Evolutionary conservation across 2,329 filamentous ascomycete species (phyloP).

Genomic region (Aspergillus texensis): DNA sequence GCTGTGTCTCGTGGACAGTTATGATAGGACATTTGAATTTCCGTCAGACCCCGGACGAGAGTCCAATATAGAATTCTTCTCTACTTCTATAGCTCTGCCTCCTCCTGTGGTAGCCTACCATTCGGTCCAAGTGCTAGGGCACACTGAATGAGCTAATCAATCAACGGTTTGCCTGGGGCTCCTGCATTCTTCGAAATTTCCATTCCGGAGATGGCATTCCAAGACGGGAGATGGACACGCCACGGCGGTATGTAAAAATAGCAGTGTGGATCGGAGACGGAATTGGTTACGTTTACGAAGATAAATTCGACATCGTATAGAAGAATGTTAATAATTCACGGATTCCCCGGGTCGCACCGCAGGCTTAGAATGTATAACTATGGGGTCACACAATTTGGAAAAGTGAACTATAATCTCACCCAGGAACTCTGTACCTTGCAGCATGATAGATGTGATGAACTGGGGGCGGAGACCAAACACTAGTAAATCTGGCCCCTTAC

Average conservation of each 20-base stretch:
- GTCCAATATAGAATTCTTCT: constrained; percentile 3
- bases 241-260: constrained; percentile 5
- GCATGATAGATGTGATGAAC: not conserved
- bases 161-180: not conserved
- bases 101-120: not conserved
- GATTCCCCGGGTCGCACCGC: not conserved
- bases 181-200: constrained; percentile 4
- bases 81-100: not conserved
- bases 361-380: not conserved
- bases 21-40: not conserved
- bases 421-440: not conserved
- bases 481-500: not conserved
- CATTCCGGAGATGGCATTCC: not conserved
- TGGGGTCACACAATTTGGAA: not conserved
- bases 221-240: constrained; percentile 5
- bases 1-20: not conserved
- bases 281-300: not conserved
- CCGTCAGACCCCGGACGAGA: not conserved
- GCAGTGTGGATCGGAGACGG: constrained; percentile 2
- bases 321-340: not conserved
- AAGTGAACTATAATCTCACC: not conserved
- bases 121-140: not conserved
- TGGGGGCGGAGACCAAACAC: constrained; percentile 1
- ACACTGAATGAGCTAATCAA: not conserved
- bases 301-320: not conserved